A percentile compares a stretch with the other conserved stretches of the same genome.
phyloP scores from a whole-genome alignment of 768 basidiomycete species.

The Pisolithus sp. region DNA sequence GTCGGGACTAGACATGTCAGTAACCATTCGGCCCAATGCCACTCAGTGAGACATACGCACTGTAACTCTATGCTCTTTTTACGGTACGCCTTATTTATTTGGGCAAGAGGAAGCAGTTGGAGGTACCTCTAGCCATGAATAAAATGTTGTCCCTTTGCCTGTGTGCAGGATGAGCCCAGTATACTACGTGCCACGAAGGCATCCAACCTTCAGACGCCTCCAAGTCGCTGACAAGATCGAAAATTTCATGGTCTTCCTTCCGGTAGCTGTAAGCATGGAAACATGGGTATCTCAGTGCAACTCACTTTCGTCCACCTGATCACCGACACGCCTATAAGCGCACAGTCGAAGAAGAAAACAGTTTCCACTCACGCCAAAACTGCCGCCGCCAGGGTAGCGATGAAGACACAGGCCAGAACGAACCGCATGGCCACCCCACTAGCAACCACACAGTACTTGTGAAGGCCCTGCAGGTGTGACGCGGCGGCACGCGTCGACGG shows the following conservation, averaged over 20 bases:
- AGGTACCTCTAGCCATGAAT: constrained; percentile 85
- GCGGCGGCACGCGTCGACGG: too few relatives aligned
- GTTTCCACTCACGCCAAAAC: constrained; percentile 53
- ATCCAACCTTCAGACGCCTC: constrained; percentile 69
- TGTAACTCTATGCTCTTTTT: constrained; percentile 87
- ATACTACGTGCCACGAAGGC: constrained; percentile 2
- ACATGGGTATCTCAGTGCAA: background rate
- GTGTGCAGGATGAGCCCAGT: background rate
- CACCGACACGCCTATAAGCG: constrained; percentile 3
- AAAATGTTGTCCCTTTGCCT: constrained; percentile 92
- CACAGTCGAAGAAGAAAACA: background rate
- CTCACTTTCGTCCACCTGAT: constrained; percentile 67
- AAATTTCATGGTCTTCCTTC: constrained; percentile 94
- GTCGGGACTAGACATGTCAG: constrained; percentile 60
- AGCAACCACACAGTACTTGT: too few relatives aligned
- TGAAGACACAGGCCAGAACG: constrained; percentile 37
- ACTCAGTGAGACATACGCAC: constrained; percentile 41
- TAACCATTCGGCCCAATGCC: background rate
- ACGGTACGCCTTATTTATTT: constrained; percentile 87
- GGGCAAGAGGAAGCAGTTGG: constrained; percentile 62
- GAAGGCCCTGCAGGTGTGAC: too few relatives aligned
- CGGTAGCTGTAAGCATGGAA: constrained; percentile 1
- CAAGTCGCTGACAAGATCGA: constrained; percentile 81
- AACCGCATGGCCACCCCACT: constrained; percentile 39
- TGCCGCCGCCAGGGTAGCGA: constrained; percentile 47